Base-by-base conservation (phyloP, 140 eudicot species). In the Bidens hawaiensis region DNA sequence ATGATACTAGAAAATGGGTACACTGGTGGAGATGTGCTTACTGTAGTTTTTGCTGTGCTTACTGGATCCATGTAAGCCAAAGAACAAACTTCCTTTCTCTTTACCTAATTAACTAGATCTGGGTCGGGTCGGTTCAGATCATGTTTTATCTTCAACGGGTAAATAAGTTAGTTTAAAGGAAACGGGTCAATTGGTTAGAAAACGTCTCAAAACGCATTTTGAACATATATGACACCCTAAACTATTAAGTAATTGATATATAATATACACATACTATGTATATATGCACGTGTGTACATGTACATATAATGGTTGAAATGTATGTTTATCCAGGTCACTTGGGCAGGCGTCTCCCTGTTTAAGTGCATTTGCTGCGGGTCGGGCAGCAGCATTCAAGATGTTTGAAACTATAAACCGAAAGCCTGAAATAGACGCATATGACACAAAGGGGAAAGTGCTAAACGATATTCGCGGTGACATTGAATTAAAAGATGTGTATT, bases 331-430 rank as follows among this genome's bases (percentile, higher is more conserved):
- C 73, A 91, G 98, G 89, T 82, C 98, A 58, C 77, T 91, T 2
- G 93, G 96, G 47, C 95, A 91, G 70, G 93, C 95, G 9, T 78
- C 95, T 60, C 96, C 98, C 12, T 84, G 96, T 78, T 62, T 91
- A 75, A 78, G 82, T 58, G 96, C 98, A 49, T 91, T 91, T 75
- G 96, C 98, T 52, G 95, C 98, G 18, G 98, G 98, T 18, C 82
- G 70, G 53, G 98, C 98, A 25, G 98, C 98, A 55, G 98, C 96
- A 7, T 87, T 36, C 79, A 91, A 91, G 79, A 91, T 91, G 98
- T 87, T 91, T 62, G 98, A 87, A 65, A 84, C 98, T 1, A 84
- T 91, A 53, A 79, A 76, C 9, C 76, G 96, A 76, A 87, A 76
- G 70, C 96, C 96, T 5, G 89, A 70, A 21, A 91, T 91, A 60